Conservation (phyloP, 2,329 filamentous ascomycete genomes). For the Fusarium sambucinum region DNA sequence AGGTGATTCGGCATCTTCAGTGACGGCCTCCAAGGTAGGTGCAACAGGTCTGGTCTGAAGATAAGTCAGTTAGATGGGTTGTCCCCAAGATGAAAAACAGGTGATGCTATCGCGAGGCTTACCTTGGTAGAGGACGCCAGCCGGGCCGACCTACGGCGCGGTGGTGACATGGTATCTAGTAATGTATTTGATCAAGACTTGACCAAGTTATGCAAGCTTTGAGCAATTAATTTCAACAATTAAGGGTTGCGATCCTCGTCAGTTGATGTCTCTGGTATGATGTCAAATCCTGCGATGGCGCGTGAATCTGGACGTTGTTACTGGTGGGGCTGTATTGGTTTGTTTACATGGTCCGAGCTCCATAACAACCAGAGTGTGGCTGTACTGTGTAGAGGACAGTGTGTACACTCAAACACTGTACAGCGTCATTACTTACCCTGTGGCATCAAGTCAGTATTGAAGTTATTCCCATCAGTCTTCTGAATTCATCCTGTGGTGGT, state of each 20-base stretch:
- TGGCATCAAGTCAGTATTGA: background rate
- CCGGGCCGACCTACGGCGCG: constrained; percentile 60
- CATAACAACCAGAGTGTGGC: constrained; percentile 35
- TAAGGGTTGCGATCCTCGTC: constrained; percentile 44
- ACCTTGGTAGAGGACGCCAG: constrained; percentile 57
- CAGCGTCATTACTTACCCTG: constrained; percentile 3
- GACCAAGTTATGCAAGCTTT: constrained; percentile 30
- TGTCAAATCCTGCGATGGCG: constrained; percentile 47
- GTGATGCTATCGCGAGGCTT: constrained; percentile 37
- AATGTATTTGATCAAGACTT: constrained; percentile 25
- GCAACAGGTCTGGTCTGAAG: constrained; percentile 49
- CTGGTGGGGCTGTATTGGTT: constrained; percentile 42
- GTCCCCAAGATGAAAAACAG: constrained; percentile 3
- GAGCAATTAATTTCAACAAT: constrained; percentile 41
- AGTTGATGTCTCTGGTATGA: constrained; percentile 46
- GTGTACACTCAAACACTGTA: background rate
- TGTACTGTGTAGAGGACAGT: constrained; percentile 19
- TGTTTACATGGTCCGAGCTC: constrained; percentile 51
- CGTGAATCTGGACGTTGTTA: constrained; percentile 39
- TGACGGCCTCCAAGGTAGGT: constrained; percentile 57
- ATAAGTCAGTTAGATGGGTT: constrained; percentile 35
- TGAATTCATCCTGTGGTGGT: background rate
- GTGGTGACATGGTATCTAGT: constrained; percentile 54
- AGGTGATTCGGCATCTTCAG: constrained; percentile 58
- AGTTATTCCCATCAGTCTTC: background rate